Base-by-base conservation (phyloP, 345 rosid species). In the Dipteronia dyeriana region DNA sequence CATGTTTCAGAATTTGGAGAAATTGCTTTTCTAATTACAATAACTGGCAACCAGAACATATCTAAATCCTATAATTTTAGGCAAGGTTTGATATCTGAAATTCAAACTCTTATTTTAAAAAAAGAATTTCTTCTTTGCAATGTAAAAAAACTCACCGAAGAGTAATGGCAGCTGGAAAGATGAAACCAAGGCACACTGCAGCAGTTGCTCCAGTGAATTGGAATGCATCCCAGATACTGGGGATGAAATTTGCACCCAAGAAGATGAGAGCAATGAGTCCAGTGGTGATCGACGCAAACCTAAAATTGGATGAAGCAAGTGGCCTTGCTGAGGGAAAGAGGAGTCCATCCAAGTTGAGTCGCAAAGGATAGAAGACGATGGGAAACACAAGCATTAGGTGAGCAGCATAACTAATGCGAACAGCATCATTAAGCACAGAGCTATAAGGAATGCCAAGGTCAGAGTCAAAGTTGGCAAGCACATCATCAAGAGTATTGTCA, bases 321-420 rank as follows among this genome's bases (percentile, higher is more conserved):
- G 97, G 80, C 71, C 87, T 84, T 31, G 97, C 86, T 38, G 84
- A 82, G 60, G 99, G 94, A 79, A 94, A 94, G 12, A 94, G 84
- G 77, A 96, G 98, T 41, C 94, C 95, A 8, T 96, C 98, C 79
- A 96, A 73, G 86, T 88, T 94, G 79, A 92, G 87, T 57, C 98
- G 82, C 80, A 96, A 59, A 13, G 99, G 97, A 59, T 78, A 88
- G 87, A 96, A 96, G 76, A 92, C 90, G 29, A 96, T 73, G 9
- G 99, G 99, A 81, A 92, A 96, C 14, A 96, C 99, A 25, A 96
- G 94, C 97, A 94, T 92, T 70, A 96, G 94, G 78, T 96, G 99
- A 53, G 84, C 91, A 12, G 89, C 92, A 13, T 96, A 96, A 80
- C 98, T 94, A 66, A 92, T 88, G 76, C 99, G 95, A 76, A 96